A percentile compares a stretch with the other conserved stretches of the same genome.
Evolutionary conservation across 2,329 filamentous ascomycete genomes (phyloP).

Genomic region (Bretziella fagacearum): DNA sequence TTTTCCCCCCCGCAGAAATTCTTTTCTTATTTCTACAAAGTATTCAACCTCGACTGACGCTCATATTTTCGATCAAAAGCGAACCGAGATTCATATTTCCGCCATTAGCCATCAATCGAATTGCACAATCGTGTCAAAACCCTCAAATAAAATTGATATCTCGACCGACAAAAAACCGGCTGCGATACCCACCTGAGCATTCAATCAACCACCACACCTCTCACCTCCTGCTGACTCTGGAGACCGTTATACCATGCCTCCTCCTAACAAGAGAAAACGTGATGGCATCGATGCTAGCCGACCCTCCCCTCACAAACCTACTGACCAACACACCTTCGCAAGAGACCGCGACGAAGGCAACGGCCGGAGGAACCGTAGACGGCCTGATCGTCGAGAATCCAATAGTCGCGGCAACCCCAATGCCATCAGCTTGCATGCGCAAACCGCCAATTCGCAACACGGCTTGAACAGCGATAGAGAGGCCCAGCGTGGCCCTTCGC

Average conservation of each 20-base stretch:
- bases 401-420: constrained; percentile 21
- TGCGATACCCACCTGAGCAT: too few species aligned
- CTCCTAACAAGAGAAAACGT: constrained; percentile 42
- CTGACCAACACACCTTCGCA: constrained; percentile 36
- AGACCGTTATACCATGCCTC: constrained; percentile 30
- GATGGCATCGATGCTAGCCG: constrained; percentile 28
- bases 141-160: too few species aligned
- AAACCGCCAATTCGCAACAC: not conserved
- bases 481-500: constrained; percentile 6
- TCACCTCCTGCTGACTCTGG: constrained; percentile 7
- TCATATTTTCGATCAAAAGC: not conserved
- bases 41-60: not conserved
- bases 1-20: not conserved
- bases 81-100: not conserved
- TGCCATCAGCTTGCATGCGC: not conserved
- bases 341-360: constrained; percentile 35
- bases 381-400: constrained; percentile 37
- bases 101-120: not conserved
- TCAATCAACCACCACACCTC: too few species aligned
- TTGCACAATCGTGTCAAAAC: not conserved
- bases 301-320: constrained; percentile 46
- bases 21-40: not conserved
- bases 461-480: constrained; percentile 3
- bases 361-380: constrained; percentile 27
- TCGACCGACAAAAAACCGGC: too few species aligned